phyloP scores from a whole-genome alignment of 2,329 filamentous ascomycete genomes.

The Botryotinia narcissicola region DNA sequence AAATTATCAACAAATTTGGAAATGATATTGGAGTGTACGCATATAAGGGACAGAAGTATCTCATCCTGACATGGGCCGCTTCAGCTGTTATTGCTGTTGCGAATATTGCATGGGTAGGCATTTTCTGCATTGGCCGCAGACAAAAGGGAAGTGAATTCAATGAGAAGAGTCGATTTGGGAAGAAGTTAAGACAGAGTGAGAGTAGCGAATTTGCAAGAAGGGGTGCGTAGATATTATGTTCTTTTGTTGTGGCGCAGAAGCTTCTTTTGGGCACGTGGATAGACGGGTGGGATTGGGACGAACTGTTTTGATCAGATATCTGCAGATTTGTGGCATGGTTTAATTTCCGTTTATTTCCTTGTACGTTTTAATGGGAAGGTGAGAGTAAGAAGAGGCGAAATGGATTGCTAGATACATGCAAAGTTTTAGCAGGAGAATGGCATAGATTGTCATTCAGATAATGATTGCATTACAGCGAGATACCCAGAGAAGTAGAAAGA shows the following conservation, averaged over 20 bases:
- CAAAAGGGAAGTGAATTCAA: slow-evolving; percentile 29
- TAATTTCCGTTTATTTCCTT: background rate
- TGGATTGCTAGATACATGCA: background rate
- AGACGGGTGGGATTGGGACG: too few relatives aligned
- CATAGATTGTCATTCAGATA: background rate
- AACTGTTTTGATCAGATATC: background rate
- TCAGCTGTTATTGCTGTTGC: slow-evolving; percentile 46
- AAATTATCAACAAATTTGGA: slow-evolving; percentile 45
- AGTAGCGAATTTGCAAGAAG: slow-evolving; percentile 16
- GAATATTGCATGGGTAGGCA: slow-evolving; percentile 32
- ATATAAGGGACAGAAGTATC: slow-evolving; percentile 51
- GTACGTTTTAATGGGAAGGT: background rate
- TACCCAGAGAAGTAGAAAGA: background rate
- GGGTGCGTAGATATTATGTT: background rate
- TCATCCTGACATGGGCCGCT: slow-evolving; percentile 59
- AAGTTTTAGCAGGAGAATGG: background rate
- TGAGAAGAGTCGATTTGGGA: slow-evolving; percentile 29
- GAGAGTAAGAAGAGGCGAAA: background rate
- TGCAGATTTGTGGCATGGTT: background rate
- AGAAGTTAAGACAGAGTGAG: background rate
- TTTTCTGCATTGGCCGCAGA: slow-evolving; percentile 34
- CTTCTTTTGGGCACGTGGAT: background rate
- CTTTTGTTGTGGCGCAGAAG: background rate
- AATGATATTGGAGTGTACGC: slow-evolving; percentile 38
- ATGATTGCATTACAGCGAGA: slow-evolving; percentile 7